These are phyloP conservation scores for Whalleya microplaca DNA, from an alignment of 2,329 filamentous ascomycete genomes.

Conservation along the genomic window DNA sequence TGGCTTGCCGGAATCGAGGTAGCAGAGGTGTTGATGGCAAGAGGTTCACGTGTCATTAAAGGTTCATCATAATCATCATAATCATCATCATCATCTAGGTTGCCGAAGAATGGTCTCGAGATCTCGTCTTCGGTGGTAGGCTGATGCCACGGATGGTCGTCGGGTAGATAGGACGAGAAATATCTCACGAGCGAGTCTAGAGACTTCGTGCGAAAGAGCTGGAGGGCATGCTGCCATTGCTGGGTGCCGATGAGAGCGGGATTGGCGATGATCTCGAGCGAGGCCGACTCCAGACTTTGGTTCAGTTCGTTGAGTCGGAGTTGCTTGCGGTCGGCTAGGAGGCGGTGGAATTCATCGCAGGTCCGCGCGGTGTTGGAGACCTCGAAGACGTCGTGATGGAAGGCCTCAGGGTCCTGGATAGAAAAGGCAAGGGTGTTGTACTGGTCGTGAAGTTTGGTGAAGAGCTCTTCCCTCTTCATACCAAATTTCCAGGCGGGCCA, in stretches of 20 bases:
- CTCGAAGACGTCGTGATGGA: slow-evolving; percentile 65
- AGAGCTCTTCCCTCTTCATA: slow-evolving; percentile 62
- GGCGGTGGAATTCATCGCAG: slow-evolving; percentile 56
- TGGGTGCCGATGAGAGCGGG: slow-evolving; percentile 60
- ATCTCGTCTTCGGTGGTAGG: slow-evolving; percentile 31
- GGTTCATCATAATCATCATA: slow-evolving; percentile 43
- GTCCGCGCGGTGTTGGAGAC: slow-evolving; percentile 55
- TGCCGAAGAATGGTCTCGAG: slow-evolving; percentile 46
- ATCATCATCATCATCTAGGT: slow-evolving; percentile 40
- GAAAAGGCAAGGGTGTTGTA: slow-evolving; percentile 62
- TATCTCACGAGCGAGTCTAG: slow-evolving; percentile 64
- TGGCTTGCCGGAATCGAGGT: slow-evolving; percentile 36
- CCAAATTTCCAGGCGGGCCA: slow-evolving; percentile 68
- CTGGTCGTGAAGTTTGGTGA: slow-evolving; percentile 60
- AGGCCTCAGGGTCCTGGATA: slow-evolving; percentile 63
- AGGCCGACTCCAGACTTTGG: slow-evolving; percentile 58
- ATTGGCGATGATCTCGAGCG: slow-evolving; percentile 65
- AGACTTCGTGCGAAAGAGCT: slow-evolving; percentile 62
- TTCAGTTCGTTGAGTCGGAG: slow-evolving; percentile 60
- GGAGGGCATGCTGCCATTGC: slow-evolving; percentile 62
- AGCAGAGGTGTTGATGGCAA: slow-evolving; percentile 33
- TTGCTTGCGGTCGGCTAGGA: slow-evolving; percentile 57
- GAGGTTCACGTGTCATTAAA: slow-evolving; percentile 51
- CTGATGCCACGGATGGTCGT: slow-evolving; percentile 50
- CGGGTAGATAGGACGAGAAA: slow-evolving; percentile 62